A percentile compares a stretch with the other conserved stretches of the same genome.
phyloP scores from a whole-genome alignment of 805 yeast species.

The Ogataea salicorniae region DNA sequence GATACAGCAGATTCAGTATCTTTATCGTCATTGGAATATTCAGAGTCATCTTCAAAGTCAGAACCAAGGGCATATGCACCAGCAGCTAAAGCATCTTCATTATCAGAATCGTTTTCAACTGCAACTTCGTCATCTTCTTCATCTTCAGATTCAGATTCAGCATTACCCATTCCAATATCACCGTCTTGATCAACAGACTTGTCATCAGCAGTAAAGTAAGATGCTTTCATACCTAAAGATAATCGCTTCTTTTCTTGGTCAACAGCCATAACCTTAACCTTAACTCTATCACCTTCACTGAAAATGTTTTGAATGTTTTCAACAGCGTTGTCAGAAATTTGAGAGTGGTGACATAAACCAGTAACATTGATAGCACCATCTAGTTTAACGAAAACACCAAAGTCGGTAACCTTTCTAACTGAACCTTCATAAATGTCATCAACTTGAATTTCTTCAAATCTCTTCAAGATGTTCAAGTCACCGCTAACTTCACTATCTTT shows the following conservation, averaged over 20 bases:
- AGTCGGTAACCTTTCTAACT: slow-evolving; percentile 72
- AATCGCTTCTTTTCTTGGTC: slow-evolving; percentile 65
- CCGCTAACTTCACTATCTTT: slow-evolving; percentile 80
- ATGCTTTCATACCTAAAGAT: slow-evolving; percentile 91
- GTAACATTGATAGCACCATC: slow-evolving; percentile 69
- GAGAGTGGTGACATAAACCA: slow-evolving; percentile 84
- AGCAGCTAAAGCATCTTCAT: slow-evolving; percentile 27
- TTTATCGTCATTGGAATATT: slow-evolving; percentile 18
- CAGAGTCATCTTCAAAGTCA: slow-evolving; percentile 17
- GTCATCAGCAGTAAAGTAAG: slow-evolving; percentile 51
- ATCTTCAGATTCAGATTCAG: slow-evolving; percentile 25
- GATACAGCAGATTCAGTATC: slow-evolving; percentile 24
- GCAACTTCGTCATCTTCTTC: slow-evolving; percentile 26
- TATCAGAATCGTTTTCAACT: slow-evolving; percentile 5
- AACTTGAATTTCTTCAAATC: slow-evolving; percentile 59
- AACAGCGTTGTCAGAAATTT: slow-evolving; percentile 67
- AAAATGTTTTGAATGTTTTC: slow-evolving; percentile 61
- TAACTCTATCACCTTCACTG: slow-evolving; percentile 86
- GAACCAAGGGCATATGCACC: slow-evolving; percentile 28
- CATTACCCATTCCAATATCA: slow-evolving; percentile 26
- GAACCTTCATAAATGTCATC: slow-evolving; percentile 76
- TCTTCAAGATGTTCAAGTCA: slow-evolving; percentile 50
- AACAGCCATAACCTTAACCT: slow-evolving; percentile 68
- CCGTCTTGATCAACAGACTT: slow-evolving; percentile 21
- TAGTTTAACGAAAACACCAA: slow-evolving; percentile 84